phyloP scores from a whole-genome alignment of 108 stramenopile species.

The Cylindrotheca fusiformis region DNA sequence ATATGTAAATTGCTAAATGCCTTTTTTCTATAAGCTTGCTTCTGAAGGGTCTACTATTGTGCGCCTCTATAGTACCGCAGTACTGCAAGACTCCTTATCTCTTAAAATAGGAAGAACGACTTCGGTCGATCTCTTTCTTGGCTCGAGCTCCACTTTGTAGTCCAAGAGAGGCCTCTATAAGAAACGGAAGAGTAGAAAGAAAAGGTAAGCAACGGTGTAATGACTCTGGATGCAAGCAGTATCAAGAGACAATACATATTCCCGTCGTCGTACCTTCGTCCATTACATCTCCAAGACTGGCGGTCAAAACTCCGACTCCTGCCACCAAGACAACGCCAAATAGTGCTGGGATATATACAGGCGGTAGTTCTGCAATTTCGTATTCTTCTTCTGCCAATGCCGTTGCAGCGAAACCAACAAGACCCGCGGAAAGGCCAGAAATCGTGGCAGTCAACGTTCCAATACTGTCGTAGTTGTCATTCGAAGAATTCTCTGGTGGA shows the following conservation, averaged over 20 bases:
- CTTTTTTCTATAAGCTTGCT: no score
- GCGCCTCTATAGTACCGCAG: no score
- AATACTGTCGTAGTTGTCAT: no score
- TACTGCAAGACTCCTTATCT: no score
- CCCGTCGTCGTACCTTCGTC: constrained; percentile 49
- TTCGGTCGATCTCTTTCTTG: constrained; percentile 86
- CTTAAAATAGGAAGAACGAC: constrained; percentile 84
- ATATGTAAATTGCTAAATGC: no score
- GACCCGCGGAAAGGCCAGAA: constrained; percentile 14
- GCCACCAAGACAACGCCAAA: constrained; percentile 71
- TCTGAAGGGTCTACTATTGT: no score
- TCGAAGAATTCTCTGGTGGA: no score
- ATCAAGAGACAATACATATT: background rate
- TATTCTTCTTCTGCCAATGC: constrained; percentile 19
- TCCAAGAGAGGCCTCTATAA: constrained; percentile 65
- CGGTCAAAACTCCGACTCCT: constrained; percentile 78
- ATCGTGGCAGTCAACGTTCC: background rate
- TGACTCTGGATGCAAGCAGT: background rate
- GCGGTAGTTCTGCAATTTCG: constrained; percentile 32
- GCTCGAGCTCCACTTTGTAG: constrained; percentile 77
- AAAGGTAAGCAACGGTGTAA: background rate
- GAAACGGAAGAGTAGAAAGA: constrained; percentile 1
- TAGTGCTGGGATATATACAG: constrained; percentile 59
- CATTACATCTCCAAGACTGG: constrained; percentile 78
- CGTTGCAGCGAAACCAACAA: constrained; percentile 9